These are phyloP conservation scores for Paraleonurus japonicus DNA, from an alignment of 257 asterid genomes.

Conservation along the genomic window DNA sequence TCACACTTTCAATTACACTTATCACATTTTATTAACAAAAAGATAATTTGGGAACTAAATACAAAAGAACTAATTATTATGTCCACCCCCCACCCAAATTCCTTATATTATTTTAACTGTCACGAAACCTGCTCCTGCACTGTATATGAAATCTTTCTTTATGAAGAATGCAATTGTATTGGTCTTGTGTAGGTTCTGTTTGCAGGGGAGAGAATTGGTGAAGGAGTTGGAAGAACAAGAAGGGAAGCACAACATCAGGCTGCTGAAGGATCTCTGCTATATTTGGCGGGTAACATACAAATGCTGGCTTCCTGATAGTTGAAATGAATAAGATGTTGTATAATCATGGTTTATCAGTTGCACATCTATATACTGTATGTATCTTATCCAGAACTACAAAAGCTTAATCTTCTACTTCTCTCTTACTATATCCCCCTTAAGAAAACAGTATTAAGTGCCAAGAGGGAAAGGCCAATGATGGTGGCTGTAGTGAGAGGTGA, in stretches of 20 bases:
- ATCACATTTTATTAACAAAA: constrained; percentile 7
- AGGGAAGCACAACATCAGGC: constrained; percentile 86
- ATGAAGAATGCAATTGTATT: constrained; percentile 12
- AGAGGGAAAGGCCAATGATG: background rate
- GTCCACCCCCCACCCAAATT: background rate
- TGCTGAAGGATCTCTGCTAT: constrained; percentile 73
- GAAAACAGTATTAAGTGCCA: constrained; percentile 10
- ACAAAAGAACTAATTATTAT: background rate
- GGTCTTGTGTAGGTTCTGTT: constrained; percentile 65
- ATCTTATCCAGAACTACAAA: background rate
- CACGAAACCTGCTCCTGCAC: constrained; percentile 5
- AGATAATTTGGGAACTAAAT: constrained; percentile 12
- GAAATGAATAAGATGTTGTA: constrained; percentile 19
- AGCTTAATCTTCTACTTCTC: background rate
- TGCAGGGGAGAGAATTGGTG: constrained; percentile 87
- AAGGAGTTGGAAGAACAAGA: constrained; percentile 87
- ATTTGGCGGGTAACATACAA: constrained; percentile 71
- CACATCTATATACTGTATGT: background rate
- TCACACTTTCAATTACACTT: constrained; percentile 15
- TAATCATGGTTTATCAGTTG: constrained; percentile 5
- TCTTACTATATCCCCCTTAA: constrained; percentile 10
- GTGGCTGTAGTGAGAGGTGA: background rate
- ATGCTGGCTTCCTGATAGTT: constrained; percentile 27
- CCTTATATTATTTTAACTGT: constrained; percentile 5
- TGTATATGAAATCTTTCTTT: background rate